Base-by-base conservation (phyloP, 2,329 filamentous ascomycete genomes). In the Phoma sp. region DNA sequence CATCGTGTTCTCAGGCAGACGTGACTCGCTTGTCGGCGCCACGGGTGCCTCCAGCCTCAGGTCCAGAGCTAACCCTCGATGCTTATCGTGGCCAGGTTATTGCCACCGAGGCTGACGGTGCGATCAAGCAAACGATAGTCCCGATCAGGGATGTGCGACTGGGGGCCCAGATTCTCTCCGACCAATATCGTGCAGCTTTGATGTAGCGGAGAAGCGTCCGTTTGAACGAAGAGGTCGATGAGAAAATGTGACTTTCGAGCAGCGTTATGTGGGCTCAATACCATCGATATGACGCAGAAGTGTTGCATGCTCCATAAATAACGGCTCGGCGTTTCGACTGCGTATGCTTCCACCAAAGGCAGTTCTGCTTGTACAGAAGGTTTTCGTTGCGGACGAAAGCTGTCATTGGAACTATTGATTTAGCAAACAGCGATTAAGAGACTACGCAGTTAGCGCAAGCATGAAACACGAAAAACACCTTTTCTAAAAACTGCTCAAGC, bases 401-500 rank as follows among this genome's bases (percentile, higher is more conserved):
- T 44, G 51, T 32, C 38, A 47, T 27, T 33, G 24, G 7, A 13
- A 53, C 52, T 62, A 62, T 60, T 37, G 58, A 57, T 39, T 54
- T 55, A 46, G 45, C 44, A 55, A 61, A 57, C 58, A 51, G 51
- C 48, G 50, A 52, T 25, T 51, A 24, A 37, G 6, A 24, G 30
- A 25, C 55, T 59, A 61, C n/a, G 11, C 2, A 9, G 10, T 30
- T 57, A 54, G 58, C 33, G 45, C 42, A 13, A 4, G 38, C 23
- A 7, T 50, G 48, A 55, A 61, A 55, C 53, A 10, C 23, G 32
- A 55, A 23, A 51, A 10, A 50, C 39, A 29, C 44, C 23, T 38
- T 24, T 39, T 33, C 50, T 18, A 59, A 59, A 61, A 61, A 57
- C 57, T 55, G 42, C 22, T 44, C 38, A 59, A 52, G 43, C 50